phyloP scores from a whole-genome alignment of 2,329 filamentous ascomycete genomes.

The Paramyrothecium sp. region DNA sequence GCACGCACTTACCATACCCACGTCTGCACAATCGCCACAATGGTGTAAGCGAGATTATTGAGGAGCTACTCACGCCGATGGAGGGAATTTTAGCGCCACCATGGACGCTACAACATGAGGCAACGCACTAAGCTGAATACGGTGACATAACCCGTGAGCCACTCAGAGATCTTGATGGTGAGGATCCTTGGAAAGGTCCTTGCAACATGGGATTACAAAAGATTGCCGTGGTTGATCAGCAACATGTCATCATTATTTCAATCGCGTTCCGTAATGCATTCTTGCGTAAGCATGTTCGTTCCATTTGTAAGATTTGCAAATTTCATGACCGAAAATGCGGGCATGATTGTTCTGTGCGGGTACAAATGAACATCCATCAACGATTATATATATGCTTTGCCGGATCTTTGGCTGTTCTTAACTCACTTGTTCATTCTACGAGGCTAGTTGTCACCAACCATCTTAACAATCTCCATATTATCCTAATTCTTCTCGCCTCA shows the following conservation, averaged over 20 bases:
- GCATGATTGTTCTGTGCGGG: too few relatives aligned
- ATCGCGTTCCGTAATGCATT: neutral
- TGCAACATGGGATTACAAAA: neutral
- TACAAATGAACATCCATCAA: neutral
- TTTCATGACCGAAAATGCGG: neutral
- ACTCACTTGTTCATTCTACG: neutral
- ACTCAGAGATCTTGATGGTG: neutral
- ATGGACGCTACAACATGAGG: neutral
- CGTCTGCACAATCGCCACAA: neutral
- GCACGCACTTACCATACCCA: too few relatives aligned
- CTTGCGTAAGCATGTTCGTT: neutral
- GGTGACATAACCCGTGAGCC: neutral
- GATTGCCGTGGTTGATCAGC: neutral
- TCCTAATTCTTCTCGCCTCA: conserved; percentile 9
- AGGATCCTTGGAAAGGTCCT: neutral
- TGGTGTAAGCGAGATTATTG: neutral
- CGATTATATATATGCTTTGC: neutral
- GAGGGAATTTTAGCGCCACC: neutral
- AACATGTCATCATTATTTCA: neutral
- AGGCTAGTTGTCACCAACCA: neutral
- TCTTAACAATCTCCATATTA: neutral
- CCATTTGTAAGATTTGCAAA: neutral
- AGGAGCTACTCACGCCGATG: too few relatives aligned
- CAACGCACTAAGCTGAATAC: neutral
- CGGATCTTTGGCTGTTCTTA: too few relatives aligned